These are phyloP conservation scores for Phialemoniopsis sp. DNA, from an alignment of 2,329 filamentous ascomycete species.

Conservation along the genomic window DNA sequence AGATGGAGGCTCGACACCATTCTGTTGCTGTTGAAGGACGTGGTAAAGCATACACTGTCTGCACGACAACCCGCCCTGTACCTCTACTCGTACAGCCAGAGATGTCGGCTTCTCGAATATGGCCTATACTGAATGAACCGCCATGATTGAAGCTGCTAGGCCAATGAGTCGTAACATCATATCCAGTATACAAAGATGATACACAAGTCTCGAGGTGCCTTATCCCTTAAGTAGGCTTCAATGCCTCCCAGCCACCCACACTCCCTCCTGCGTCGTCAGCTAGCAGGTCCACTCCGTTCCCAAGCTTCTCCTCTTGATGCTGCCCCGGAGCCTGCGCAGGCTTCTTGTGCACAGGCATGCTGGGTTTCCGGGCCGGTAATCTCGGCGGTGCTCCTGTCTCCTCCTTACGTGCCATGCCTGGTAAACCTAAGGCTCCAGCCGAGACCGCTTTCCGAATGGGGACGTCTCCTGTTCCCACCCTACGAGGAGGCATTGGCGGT, in stretches of 20 bases:
- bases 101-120: too few relatives aligned
- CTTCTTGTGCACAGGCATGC: conserved; percentile 8
- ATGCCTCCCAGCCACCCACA: conserved; percentile 50
- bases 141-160: too few relatives aligned
- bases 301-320: conserved; percentile 20
- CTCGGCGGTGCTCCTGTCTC: neutral
- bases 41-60: too few relatives aligned
- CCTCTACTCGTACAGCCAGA: too few relatives aligned
- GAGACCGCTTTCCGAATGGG: conserved; percentile 3
- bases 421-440: conserved; percentile 13
- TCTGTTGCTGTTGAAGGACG: too few relatives aligned
- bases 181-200: too few relatives aligned
- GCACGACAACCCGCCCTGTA: too few relatives aligned
- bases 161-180: too few relatives aligned
- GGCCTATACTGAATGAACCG: too few relatives aligned
- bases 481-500: conserved; percentile 7
- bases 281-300: conserved; percentile 40
- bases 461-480: neutral
- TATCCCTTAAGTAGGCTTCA: conserved; percentile 37
- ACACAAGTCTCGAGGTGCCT: too few relatives aligned
- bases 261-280: conserved; percentile 37
- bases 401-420: conserved; percentile 10
- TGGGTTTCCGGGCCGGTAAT: conserved; percentile 7
- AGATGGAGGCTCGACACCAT: too few relatives aligned
- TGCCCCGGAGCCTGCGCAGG: conserved; percentile 20